Percentiles rank a stretch among this genome's conserved stretches.
Conservation (phyloP, 78 protist species). For the Pigoraptor vietnamica region DNA sequence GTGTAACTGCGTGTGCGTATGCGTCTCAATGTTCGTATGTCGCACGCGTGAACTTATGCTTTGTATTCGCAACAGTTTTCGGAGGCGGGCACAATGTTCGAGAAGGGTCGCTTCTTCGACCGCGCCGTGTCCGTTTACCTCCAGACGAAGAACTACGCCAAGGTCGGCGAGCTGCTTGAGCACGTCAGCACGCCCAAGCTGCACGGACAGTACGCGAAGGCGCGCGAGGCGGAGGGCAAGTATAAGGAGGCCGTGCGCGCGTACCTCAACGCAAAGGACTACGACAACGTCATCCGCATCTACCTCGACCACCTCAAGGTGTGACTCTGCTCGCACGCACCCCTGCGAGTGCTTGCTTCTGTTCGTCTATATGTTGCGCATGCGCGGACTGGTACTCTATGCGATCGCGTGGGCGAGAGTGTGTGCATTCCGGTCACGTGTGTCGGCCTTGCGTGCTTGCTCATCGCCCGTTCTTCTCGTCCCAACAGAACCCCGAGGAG, state of each 20-base stretch:
- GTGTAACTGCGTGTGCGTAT: too few relatives aligned
- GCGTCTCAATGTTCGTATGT: too few relatives aligned
- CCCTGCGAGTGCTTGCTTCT: too few relatives aligned
- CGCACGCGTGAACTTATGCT: too few relatives aligned
- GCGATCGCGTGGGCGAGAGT: background rate
- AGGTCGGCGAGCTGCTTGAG: conserved; percentile 30
- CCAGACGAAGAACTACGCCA: background rate
- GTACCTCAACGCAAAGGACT: conserved; percentile 36
- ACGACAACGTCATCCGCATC: conserved; percentile 56
- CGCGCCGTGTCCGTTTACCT: conserved; percentile 51
- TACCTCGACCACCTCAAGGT: conserved; percentile 25
- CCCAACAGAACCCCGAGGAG: conserved; percentile 16
- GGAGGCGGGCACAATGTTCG: conserved; percentile 42
- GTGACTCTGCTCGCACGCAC: too few relatives aligned
- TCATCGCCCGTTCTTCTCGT: background rate
- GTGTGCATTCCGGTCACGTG: background rate
- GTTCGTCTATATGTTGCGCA: background rate
- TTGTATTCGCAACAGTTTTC: background rate
- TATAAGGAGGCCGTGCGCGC: conserved; percentile 45
- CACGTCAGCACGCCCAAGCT: conserved; percentile 30
- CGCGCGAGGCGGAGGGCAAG: conserved; percentile 22
- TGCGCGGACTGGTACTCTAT: too few relatives aligned
- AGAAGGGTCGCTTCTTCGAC: conserved; percentile 31
- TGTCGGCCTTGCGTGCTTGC: background rate
- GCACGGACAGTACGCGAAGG: conserved; percentile 53